A percentile compares a stretch with the other conserved stretches of the same genome.
Conservation (phyloP, 108 stramenopile species). For the Mediolabrus comicus region DNA sequence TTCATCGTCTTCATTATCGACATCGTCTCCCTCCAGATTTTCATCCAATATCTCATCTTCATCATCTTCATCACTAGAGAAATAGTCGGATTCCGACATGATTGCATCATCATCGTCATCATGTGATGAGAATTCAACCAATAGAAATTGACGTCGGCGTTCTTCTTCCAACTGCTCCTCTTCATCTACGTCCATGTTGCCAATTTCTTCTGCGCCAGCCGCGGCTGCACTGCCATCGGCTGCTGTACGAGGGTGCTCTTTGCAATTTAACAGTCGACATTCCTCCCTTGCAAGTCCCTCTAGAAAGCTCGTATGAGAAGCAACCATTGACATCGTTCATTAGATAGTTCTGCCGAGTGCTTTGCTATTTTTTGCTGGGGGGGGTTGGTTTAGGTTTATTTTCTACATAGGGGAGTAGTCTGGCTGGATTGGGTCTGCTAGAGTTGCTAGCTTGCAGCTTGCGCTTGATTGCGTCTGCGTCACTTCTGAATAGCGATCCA, state of each 20-base stretch:
- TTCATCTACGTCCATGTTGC: constrained; percentile 56
- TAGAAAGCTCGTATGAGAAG: constrained; percentile 17
- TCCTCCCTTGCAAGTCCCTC: constrained; percentile 23
- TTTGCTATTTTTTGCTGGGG: not conserved
- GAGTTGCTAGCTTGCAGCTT: too few relatives aligned
- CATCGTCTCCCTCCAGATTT: constrained; percentile 9
- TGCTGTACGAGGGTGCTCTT: not conserved
- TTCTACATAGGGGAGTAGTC: too few relatives aligned
- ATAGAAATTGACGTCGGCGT: constrained; percentile 24
- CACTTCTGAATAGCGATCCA: too few relatives aligned
- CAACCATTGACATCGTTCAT: constrained; percentile 1
- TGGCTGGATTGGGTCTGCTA: too few relatives aligned
- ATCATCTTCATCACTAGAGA: constrained; percentile 4
- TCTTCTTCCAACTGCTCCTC: constrained; percentile 57
- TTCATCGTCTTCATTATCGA: not conserved
- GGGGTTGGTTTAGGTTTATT: too few relatives aligned
- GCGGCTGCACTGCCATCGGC: not conserved
- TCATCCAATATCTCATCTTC: not conserved
- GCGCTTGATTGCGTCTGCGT: too few relatives aligned
- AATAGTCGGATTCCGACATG: constrained; percentile 11
- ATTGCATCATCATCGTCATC: constrained; percentile 10
- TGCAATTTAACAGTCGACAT: constrained; percentile 9
- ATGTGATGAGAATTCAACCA: constrained; percentile 17
- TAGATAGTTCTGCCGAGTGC: too few relatives aligned
- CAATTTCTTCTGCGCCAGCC: not conserved